Conservation (phyloP, 2,329 filamentous ascomycete genomes). For the Fragosphaeria purpurea region DNA sequence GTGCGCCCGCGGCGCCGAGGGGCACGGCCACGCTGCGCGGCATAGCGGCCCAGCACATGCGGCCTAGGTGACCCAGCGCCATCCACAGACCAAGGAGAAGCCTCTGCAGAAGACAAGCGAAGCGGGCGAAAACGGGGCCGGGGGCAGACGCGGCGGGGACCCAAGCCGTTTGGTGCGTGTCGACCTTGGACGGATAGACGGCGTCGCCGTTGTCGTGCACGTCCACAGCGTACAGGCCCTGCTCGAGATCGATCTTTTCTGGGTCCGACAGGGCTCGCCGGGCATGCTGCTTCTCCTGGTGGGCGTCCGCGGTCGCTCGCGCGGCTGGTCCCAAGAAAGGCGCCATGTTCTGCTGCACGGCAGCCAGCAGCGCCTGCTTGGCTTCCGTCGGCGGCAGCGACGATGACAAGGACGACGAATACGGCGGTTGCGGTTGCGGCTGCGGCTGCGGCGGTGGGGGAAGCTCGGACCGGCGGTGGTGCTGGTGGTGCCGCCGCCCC, state of each 20-base stretch:
- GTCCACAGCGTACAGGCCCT: background rate
- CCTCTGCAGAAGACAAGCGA: slow-evolving; percentile 9
- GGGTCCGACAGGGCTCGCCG: background rate
- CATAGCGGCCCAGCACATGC: slow-evolving; percentile 6
- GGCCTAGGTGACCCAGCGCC: background rate
- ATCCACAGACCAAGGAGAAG: slow-evolving; percentile 8
- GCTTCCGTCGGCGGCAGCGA: background rate
- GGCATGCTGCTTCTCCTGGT: background rate
- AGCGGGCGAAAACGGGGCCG: background rate
- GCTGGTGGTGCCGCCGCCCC: slow-evolving; percentile 3
- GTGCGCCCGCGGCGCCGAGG: slow-evolving; percentile 1
- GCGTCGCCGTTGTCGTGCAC: too few relatives aligned
- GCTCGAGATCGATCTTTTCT: slow-evolving; percentile 6
- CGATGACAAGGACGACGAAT: too few relatives aligned
- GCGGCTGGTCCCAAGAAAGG: background rate
- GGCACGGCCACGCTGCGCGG: slow-evolving; percentile 11
- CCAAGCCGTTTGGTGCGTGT: background rate
- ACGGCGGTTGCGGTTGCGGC: too few relatives aligned
- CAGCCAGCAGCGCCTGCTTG: background rate
- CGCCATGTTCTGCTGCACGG: background rate
- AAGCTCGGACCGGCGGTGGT: slow-evolving; percentile 8
- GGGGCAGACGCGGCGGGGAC: background rate
- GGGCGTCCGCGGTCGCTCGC: slow-evolving; percentile 1
- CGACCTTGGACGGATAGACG: too few relatives aligned
- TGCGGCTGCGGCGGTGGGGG: background rate